phyloP scores from a whole-genome alignment of 1,284 basidiomycete species.

The Meira miltonrushii region DNA sequence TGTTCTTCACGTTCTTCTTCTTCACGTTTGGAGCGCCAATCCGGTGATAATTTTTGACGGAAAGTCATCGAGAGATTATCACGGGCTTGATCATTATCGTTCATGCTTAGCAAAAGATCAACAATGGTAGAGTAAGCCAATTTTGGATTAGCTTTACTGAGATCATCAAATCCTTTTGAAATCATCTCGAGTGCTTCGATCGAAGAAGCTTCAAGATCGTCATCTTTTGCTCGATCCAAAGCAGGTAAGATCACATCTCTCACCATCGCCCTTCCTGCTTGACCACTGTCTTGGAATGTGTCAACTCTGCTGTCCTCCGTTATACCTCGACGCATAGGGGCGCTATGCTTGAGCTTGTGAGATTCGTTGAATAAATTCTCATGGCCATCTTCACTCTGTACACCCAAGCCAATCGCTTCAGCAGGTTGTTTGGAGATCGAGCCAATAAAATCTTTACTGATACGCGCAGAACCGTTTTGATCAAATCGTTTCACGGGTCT shows the following conservation, averaged over 20 bases:
- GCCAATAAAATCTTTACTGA: constrained; percentile 76
- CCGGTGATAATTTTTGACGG: constrained; percentile 19
- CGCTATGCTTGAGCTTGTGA: too few species aligned
- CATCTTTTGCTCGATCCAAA: constrained; percentile 30
- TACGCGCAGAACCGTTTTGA: constrained; percentile 66
- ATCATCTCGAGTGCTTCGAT: constrained; percentile 85
- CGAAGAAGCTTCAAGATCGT: constrained; percentile 79
- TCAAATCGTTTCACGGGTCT: constrained; percentile 88
- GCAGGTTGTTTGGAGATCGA: neutral
- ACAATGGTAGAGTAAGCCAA: constrained; percentile 79
- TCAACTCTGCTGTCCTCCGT: neutral
- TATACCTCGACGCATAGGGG: too few species aligned
- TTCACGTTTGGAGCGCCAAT: constrained; percentile 9
- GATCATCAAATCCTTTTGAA: constrained; percentile 76
- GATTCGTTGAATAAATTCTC: neutral
- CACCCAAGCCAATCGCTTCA: neutral
- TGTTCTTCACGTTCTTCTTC: constrained; percentile 53
- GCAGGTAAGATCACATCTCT: constrained; percentile 38
- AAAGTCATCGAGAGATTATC: constrained; percentile 33
- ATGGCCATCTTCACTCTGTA: neutral
- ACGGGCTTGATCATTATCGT: constrained; percentile 55
- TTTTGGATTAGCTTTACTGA: constrained; percentile 73
- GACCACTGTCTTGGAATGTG: constrained; percentile 2
- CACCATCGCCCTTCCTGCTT: constrained; percentile 29
- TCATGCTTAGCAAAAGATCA: constrained; percentile 80